phyloP scores from a whole-genome alignment of 73 alveolate species.

The Paramecium caudatum region DNA sequence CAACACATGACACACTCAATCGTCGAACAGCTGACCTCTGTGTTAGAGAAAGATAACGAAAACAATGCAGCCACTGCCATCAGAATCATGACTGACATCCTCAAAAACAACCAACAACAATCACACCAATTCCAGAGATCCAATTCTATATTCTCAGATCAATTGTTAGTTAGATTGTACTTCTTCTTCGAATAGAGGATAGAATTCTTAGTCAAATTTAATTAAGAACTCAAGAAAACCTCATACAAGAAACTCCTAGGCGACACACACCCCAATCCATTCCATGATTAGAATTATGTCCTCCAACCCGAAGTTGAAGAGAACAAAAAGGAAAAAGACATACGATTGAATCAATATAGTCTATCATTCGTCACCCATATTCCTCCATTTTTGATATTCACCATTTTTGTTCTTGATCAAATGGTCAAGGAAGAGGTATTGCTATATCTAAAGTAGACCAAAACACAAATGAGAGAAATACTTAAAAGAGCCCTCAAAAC shows the following conservation, averaged over 20 bases:
- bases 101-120: neutral
- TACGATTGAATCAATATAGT: neutral
- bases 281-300: neutral
- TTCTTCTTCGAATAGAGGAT: slow-evolving; percentile 1
- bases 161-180: neutral
- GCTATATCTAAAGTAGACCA: neutral
- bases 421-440: slow-evolving; percentile 31
- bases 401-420: neutral
- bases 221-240: slow-evolving; percentile 26
- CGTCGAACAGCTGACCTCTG: neutral
- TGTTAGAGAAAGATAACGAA: slow-evolving; percentile 55
- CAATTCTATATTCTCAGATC: slow-evolving; percentile 23
- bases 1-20: neutral
- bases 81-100: neutral
- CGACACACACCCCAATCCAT: slow-evolving; percentile 19
- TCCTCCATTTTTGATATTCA: slow-evolving; percentile 13
- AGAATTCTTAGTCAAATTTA: slow-evolving; percentile 5
- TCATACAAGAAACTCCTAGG: slow-evolving; percentile 2
- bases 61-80: slow-evolving; percentile 19
- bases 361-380: slow-evolving; percentile 37
- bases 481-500: slow-evolving; percentile 1
- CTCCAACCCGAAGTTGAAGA: neutral
- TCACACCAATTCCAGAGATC: slow-evolving; percentile 3
- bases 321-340: neutral
- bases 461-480: slow-evolving; percentile 18